phyloP scores from a whole-genome alignment of 257 asterid species.

The Solanum pimpinellifolium region DNA sequence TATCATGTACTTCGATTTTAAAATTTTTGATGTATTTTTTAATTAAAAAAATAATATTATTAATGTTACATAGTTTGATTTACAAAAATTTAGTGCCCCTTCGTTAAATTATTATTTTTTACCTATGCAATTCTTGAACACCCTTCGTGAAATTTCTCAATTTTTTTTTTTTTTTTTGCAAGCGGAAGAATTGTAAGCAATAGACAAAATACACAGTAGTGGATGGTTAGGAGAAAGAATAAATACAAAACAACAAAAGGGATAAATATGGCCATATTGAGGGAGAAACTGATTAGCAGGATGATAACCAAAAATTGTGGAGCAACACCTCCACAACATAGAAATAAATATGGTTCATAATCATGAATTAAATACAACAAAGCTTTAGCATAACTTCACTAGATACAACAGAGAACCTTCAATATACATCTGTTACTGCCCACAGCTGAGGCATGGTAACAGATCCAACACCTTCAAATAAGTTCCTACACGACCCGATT shows the following conservation, averaged over 20 bases:
- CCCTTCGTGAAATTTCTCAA: too few relatives aligned
- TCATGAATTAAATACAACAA: neutral
- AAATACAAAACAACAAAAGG: neutral
- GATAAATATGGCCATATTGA: neutral
- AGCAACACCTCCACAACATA: neutral
- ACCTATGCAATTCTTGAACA: neutral
- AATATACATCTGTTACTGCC: slow-evolving; percentile 17
- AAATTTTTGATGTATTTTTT: too few relatives aligned
- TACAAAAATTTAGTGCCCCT: neutral
- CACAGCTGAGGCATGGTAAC: slow-evolving; percentile 49
- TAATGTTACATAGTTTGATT: too few relatives aligned
- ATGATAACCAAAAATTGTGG: neutral
- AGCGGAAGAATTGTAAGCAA: neutral
- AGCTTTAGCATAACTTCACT: neutral
- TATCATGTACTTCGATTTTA: too few relatives aligned
- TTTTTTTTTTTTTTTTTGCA: too few relatives aligned
- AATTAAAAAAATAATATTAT: too few relatives aligned
- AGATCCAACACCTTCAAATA: slow-evolving; percentile 25
- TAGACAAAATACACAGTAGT: too few relatives aligned
- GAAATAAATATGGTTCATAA: neutral
- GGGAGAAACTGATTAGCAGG: neutral
- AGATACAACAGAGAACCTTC: slow-evolving; percentile 2
- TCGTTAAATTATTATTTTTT: too few relatives aligned
- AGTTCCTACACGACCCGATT: slow-evolving; percentile 34
- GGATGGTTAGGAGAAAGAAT: neutral